phyloP scores from a whole-genome alignment of 2,329 filamentous ascomycete species.

The Conoideocrella luteorostrata region DNA sequence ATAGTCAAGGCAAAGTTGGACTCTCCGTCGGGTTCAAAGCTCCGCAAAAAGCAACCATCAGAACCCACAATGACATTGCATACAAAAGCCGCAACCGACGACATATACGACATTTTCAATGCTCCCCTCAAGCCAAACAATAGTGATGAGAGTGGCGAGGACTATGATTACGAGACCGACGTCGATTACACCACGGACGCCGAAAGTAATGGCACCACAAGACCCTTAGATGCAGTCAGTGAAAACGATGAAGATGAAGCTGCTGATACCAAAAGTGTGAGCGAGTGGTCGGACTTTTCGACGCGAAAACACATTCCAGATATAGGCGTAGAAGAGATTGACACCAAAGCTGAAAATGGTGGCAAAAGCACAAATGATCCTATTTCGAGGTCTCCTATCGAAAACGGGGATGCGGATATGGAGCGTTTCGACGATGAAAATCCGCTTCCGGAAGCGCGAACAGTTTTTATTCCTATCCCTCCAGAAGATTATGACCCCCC shows the following conservation, averaged over 20 bases:
- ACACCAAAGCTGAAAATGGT: conserved; percentile 15
- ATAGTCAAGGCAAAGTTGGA: conserved; percentile 88
- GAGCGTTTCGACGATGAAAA: conserved; percentile 34
- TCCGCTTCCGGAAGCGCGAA: conserved; percentile 49
- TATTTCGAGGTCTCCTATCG: conserved; percentile 31
- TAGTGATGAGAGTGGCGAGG: conserved; percentile 42
- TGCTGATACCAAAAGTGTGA: conserved; percentile 57
- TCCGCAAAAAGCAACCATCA: conserved; percentile 64
- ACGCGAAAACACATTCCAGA: conserved; percentile 63
- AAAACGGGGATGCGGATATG: conserved; percentile 25
- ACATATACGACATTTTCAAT: conserved; percentile 97
- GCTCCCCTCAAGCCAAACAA: conserved; percentile 49
- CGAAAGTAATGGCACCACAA: conserved; percentile 76
- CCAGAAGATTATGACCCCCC: conserved; percentile 83
- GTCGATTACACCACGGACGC: conserved; percentile 76
- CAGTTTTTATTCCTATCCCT: conserved; percentile 69
- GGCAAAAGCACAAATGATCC: too few species aligned
- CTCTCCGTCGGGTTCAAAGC: conserved; percentile 78
- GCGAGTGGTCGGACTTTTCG: conserved; percentile 86
- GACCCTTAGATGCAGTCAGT: conserved; percentile 46
- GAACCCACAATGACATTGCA: conserved; percentile 99
- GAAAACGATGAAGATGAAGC: conserved; percentile 42
- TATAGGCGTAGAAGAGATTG: conserved; percentile 25
- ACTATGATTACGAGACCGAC: conserved; percentile 67
- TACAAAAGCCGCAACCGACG: conserved; percentile 89